Conservation (phyloP, 352 stramenopile species). For the Globisporangium megalacanthum region DNA sequence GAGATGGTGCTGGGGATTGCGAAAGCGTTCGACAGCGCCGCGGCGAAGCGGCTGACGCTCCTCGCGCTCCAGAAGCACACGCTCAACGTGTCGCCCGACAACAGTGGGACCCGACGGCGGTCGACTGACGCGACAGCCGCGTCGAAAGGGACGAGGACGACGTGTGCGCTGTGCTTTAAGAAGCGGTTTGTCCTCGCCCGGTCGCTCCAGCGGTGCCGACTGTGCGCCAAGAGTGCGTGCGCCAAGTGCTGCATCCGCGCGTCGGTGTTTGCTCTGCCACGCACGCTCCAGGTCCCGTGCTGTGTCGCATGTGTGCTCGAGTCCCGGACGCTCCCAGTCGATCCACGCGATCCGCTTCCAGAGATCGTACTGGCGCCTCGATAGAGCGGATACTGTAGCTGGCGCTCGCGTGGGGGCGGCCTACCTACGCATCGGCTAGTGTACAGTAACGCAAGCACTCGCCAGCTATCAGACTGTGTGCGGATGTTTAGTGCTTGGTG, state of each 20-base stretch:
- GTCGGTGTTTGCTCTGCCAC: slow-evolving; percentile 25
- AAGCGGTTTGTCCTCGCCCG: neutral
- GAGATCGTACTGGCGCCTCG: slow-evolving; percentile 3
- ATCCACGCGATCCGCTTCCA: slow-evolving; percentile 36
- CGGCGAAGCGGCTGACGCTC: slow-evolving; percentile 13
- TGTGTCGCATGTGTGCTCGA: slow-evolving; percentile 51
- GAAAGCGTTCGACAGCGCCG: slow-evolving; percentile 11
- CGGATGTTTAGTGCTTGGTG: no score
- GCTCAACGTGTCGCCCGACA: neutral
- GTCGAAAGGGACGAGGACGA: neutral
- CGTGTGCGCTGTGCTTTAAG: neutral
- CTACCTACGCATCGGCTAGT: no score
- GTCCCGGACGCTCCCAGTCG: slow-evolving; percentile 28
- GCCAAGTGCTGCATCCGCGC: slow-evolving; percentile 55
- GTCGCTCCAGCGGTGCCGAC: neutral
- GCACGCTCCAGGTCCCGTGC: slow-evolving; percentile 28
- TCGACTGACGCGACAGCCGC: neutral
- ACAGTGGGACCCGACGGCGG: no score
- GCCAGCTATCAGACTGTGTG: no score
- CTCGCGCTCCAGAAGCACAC: slow-evolving; percentile 3
- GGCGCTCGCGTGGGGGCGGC: no score
- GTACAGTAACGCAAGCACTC: no score
- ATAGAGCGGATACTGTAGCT: no score
- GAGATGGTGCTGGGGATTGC: slow-evolving; percentile 12
- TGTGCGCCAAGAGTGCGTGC: slow-evolving; percentile 19